A percentile compares a stretch with the other conserved stretches of the same genome.
Conservation (phyloP, 208 protist species). For the Crithidia expoeki region DNA sequence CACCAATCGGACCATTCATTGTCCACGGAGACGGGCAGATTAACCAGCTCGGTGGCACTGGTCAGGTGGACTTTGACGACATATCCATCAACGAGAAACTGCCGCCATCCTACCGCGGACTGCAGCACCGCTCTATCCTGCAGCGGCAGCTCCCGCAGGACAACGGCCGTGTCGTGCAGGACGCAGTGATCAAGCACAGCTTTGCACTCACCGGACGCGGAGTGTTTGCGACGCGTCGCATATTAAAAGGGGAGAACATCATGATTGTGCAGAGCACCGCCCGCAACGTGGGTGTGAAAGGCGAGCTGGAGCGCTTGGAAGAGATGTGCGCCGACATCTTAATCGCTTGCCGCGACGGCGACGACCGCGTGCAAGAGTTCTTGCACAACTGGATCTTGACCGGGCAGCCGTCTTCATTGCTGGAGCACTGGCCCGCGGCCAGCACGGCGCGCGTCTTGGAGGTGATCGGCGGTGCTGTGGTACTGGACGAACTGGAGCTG, state of each 20-base stretch:
- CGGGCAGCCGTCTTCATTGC: conserved; percentile 79
- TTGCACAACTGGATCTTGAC: conserved; percentile 86
- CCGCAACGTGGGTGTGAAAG: conserved; percentile 79
- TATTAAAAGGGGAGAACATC: conserved; percentile 75
- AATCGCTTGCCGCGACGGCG: conserved; percentile 29
- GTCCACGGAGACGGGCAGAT: conserved; percentile 86
- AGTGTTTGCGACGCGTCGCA: conserved; percentile 76
- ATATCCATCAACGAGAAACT: conserved; percentile 29
- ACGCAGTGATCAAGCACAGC: conserved; percentile 75
- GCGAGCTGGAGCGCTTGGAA: conserved; percentile 74
- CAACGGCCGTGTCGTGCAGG: conserved; percentile 76
- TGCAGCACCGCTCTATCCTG: conserved; percentile 72
- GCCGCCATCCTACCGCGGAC: conserved; percentile 58
- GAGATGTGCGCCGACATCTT: conserved; percentile 69
- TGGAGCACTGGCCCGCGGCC: conserved; percentile 77
- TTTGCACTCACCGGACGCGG: conserved; percentile 82
- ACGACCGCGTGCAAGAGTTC: conserved; percentile 36
- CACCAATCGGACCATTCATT: conserved; percentile 75
- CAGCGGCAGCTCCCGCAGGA: conserved; percentile 60
- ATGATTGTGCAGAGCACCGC: conserved; percentile 87
- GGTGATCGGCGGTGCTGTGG: conserved; percentile 63
- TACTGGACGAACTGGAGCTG: conserved; percentile 75
- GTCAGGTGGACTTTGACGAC: conserved; percentile 86
- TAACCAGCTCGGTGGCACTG: conserved; percentile 62
- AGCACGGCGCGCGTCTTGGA: conserved; percentile 69